A percentile compares a stretch with the other conserved stretches of the same genome.
Evolutionary conservation across 345 rosid species (phyloP).

Genomic region (Hirschfeldia incana): DNA sequence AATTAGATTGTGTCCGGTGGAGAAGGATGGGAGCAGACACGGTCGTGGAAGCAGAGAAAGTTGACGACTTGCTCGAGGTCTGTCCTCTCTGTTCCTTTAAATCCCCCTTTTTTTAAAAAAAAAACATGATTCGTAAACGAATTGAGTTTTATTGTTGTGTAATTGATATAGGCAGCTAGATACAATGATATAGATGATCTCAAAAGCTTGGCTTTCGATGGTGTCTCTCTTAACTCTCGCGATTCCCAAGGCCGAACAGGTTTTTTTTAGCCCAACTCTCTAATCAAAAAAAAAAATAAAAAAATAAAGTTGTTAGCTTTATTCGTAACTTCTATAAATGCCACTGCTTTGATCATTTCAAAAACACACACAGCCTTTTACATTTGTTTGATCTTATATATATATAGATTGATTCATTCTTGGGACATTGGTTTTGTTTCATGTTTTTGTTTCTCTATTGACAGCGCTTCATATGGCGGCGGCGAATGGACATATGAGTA

Average conservation of each 20-base stretch:
- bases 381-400: background rate
- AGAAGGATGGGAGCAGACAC: conserved; percentile 48
- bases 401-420: background rate
- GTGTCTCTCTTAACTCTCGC: conserved; percentile 72
- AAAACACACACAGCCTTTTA: background rate
- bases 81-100: background rate
- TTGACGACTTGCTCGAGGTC: conserved; percentile 72
- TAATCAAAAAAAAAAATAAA: background rate
- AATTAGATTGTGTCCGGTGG: conserved; percentile 2
- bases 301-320: background rate
- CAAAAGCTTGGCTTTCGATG: conserved; percentile 54
- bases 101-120: background rate
- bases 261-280: background rate
- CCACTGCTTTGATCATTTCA: background rate
- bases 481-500: conserved; percentile 72
- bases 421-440: background rate
- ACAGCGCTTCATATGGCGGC: conserved; percentile 97
- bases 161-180: conserved; percentile 72
- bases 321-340: background rate
- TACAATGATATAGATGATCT: conserved; percentile 78
- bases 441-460: conserved; percentile 15
- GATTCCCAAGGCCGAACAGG: conserved; percentile 90
- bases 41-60: conserved; percentile 43
- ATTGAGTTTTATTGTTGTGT: background rate
- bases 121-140: background rate